Evolutionary conservation across 2,329 filamentous ascomycete genomes (phyloP).

Genomic region (Colletotrichum navitas): DNA sequence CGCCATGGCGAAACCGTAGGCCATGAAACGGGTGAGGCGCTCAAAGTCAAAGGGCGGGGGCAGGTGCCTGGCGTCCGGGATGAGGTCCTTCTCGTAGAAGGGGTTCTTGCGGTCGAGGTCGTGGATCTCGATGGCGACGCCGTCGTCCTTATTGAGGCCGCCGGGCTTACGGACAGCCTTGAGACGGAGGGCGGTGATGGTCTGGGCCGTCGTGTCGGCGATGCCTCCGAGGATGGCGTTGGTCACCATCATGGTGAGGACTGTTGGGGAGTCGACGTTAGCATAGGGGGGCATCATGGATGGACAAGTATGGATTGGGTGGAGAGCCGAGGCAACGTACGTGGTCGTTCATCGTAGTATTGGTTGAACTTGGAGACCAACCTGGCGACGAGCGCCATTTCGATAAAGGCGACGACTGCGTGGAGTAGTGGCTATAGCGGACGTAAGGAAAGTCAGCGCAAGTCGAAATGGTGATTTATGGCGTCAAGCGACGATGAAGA

Average conservation of each 20-base stretch:
- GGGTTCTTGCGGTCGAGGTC: constrained; percentile 87
- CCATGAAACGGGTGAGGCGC: constrained; percentile 93
- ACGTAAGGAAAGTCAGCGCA: constrained; percentile 25
- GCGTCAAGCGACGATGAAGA: neutral
- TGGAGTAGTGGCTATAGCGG: constrained; percentile 83
- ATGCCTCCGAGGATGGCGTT: constrained; percentile 96
- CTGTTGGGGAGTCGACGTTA: constrained; percentile 56
- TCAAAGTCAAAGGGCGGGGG: constrained; percentile 96
- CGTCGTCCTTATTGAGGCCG: constrained; percentile 72
- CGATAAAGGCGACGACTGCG: constrained; percentile 84
- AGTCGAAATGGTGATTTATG: neutral
- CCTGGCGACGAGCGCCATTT: constrained; percentile 88
- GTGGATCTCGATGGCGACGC: constrained; percentile 87
- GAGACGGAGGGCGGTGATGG: constrained; percentile 85
- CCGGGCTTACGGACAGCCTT: constrained; percentile 73
- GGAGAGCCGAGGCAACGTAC: constrained; percentile 60
- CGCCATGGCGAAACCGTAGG: constrained; percentile 96
- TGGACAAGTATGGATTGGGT: neutral
- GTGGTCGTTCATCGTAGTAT: constrained; percentile 91
- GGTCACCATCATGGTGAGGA: constrained; percentile 98
- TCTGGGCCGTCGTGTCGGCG: constrained; percentile 95
- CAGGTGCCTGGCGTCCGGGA: constrained; percentile 71
- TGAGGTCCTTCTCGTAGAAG: constrained; percentile 72
- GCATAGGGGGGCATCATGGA: neutral
- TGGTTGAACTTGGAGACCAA: constrained; percentile 90